Percentiles rank a stretch among this genome's conserved stretches.
phyloP scores from a whole-genome alignment of 371 early-diverging fungal species.

The Apophysomyces trapeziformis region DNA sequence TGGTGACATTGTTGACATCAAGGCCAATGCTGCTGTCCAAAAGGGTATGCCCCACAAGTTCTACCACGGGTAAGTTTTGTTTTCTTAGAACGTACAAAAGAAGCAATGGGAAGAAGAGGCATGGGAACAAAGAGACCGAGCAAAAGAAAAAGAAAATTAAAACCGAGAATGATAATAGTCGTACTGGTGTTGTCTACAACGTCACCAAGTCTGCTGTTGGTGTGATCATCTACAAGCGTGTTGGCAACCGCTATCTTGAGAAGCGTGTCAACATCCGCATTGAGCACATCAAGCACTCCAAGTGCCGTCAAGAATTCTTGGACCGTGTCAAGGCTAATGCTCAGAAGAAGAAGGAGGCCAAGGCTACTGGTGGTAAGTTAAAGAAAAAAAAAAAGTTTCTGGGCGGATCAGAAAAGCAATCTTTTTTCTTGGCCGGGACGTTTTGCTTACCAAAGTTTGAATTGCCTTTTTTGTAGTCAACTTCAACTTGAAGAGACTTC shows the following conservation, averaged over 20 bases:
- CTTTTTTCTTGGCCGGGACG: not conserved
- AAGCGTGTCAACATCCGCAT: slow-evolving; percentile 98
- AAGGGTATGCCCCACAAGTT: slow-evolving; percentile 99
- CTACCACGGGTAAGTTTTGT: slow-evolving; percentile 93
- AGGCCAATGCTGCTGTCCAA: slow-evolving; percentile 86
- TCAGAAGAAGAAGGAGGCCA: slow-evolving; percentile 82
- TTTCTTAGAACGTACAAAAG: not conserved
- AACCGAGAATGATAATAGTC: slow-evolving; percentile 50
- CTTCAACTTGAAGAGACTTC: slow-evolving; percentile 92
- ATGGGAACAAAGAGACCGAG: too few species aligned
- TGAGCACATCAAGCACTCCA: slow-evolving; percentile 99
- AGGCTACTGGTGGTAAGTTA: slow-evolving; percentile 58
- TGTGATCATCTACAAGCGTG: slow-evolving; percentile 98
- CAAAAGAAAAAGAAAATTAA: too few species aligned
- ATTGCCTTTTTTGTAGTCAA: slow-evolving; percentile 37
- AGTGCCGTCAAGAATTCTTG: slow-evolving; percentile 99
- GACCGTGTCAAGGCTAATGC: slow-evolving; percentile 97
- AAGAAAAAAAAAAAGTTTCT: not conserved
- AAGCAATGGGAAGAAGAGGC: too few species aligned
- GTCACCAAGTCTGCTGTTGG: slow-evolving; percentile 98
- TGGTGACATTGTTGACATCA: slow-evolving; percentile 40
- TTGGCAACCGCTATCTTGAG: slow-evolving; percentile 97
- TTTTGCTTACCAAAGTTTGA: not conserved
- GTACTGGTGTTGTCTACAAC: slow-evolving; percentile 98
- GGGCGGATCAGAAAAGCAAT: too few species aligned